These are phyloP conservation scores for Aureobasidium namibiae DNA, from an alignment of 2,329 filamentous ascomycete genomes.

Conservation along the genomic window DNA sequence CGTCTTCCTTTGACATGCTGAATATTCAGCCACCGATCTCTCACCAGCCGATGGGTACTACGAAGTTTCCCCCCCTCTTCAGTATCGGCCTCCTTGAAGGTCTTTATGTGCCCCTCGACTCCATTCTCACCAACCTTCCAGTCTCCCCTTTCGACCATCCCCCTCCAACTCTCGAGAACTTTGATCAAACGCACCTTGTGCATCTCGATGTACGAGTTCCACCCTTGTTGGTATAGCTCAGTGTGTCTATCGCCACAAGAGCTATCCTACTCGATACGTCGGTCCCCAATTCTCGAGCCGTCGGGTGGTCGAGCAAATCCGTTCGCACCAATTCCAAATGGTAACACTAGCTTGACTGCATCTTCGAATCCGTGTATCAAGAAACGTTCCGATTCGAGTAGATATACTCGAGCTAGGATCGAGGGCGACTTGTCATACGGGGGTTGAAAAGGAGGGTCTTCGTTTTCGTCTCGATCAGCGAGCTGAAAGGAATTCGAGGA, in stretches of 20 bases:
- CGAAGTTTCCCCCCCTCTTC: background rate
- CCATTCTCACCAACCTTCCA: background rate
- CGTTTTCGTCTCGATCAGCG: background rate
- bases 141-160: background rate
- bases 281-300: background rate
- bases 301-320: background rate
- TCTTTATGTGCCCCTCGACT: background rate
- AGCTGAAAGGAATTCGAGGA: background rate
- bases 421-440: background rate
- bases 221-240: background rate
- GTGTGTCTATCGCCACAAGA: background rate
- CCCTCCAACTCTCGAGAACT: background rate
- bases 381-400: background rate
- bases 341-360: background rate
- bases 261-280: background rate
- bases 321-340: background rate
- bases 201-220: background rate
- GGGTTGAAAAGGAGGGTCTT: background rate
- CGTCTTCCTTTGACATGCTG: too few relatives aligned
- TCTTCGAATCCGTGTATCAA: background rate
- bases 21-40: too few relatives aligned
- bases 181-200: background rate
- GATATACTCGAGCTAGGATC: background rate
- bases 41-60: background rate
- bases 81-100: background rate